Evolutionary conservation across 441 rosid genomes (phyloP), one percentile per base, ranked within the genome.

Genomic region (Jatropha multifida): DNA sequence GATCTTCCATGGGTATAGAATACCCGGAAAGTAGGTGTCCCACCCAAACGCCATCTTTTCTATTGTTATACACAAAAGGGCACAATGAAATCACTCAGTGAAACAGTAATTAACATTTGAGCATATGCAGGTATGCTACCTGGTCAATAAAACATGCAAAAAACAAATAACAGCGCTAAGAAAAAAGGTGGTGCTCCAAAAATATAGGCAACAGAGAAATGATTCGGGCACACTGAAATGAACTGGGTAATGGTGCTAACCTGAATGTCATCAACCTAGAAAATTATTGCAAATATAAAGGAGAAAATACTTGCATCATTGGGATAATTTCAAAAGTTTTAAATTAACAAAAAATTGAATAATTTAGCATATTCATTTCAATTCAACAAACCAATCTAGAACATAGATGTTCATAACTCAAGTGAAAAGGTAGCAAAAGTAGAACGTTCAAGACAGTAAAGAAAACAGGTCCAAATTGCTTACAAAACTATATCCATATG

Each of bases 401-500:
- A 60, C 12, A 20, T 38, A 27, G 12, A 73, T 32, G 3, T 23
- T 58, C 1, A 56, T 11, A 63, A 63, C 49, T 60, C 64, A 56
- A 55, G 18, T 23, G 27, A 13, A 52, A 41, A 74, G 26, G 38
- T 1, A 26, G 3, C 18, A 68, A 9, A 59, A 17, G 40, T 62
- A 54, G 61, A 3, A 79, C 7, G 14, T 40, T 69, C 48, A 67
- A 44, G 23, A 71, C 20, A 55, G 37, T 66, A 48, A 76, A 72
- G 54, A 68, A 7, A 48, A 55, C 38, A 26, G 55, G 46, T 41
- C 7, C 72, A 4, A 17, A 32, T 23, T 74, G 83, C 97, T 84
- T 87, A 94, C 97, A 80, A 41, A 72, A 73, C 94, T 77, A 94
- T 79, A 81, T 92, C 98, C 97, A 86, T 88, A 75, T 94, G 98